These are phyloP conservation scores for Eimeria falciformis DNA, from an alignment of 169 alveolate genomes.

Conservation along the genomic window DNA sequence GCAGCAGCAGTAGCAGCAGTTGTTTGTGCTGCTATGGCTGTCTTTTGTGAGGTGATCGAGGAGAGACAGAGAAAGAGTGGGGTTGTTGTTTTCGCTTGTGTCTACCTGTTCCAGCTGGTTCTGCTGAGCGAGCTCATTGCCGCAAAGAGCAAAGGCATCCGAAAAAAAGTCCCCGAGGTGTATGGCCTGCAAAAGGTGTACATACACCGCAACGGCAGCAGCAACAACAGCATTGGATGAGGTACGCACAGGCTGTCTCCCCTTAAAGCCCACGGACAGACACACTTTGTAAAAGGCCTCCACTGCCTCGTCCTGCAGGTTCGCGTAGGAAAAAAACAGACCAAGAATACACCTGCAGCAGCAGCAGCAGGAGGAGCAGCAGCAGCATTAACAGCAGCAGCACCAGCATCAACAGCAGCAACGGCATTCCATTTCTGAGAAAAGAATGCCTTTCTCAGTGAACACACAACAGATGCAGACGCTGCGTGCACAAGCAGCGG, in stretches of 20 bases:
- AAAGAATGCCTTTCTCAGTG: too few relatives aligned
- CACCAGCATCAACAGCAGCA: too few relatives aligned
- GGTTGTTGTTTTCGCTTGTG: neutral
- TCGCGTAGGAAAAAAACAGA: neutral
- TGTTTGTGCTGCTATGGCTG: neutral
- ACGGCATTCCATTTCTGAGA: too few relatives aligned
- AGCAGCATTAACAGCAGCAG: neutral
- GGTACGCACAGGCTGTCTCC: neutral
- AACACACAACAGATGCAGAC: neutral
- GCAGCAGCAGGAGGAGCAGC: neutral
- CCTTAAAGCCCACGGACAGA: neutral
- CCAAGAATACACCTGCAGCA: constrained; percentile 36
- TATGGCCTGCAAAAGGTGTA: neutral
- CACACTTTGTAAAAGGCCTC: constrained; percentile 17
- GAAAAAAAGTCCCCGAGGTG: constrained; percentile 21
- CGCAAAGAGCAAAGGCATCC: constrained; percentile 6
- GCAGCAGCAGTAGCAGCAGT: neutral
- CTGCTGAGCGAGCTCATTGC: constrained; percentile 9
- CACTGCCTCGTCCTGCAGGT: constrained; percentile 30
- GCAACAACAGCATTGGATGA: neutral
- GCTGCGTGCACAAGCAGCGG: neutral
- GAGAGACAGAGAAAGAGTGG: neutral
- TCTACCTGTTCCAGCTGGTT: constrained; percentile 4
- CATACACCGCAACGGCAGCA: neutral
- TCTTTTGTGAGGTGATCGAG: neutral